These are phyloP conservation scores for Thraustochytrium aureum DNA, from an alignment of 352 stramenopile genomes.

Conservation along the genomic window DNA sequence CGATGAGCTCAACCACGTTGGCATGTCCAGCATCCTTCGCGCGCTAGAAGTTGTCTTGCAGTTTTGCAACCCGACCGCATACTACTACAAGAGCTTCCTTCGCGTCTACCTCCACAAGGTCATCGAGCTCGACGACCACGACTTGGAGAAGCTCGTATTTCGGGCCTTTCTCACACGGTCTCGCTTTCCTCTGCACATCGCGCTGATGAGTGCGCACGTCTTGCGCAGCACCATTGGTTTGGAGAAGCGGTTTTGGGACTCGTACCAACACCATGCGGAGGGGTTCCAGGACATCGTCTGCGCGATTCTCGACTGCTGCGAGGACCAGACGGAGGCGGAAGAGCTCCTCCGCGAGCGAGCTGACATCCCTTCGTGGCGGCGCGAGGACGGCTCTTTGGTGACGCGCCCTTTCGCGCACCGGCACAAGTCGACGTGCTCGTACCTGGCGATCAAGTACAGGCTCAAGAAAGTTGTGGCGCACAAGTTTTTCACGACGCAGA, in stretches of 20 bases:
- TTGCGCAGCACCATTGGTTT: conserved; percentile 31
- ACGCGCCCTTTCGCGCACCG: conserved; percentile 22
- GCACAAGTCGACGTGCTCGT: conserved; percentile 41
- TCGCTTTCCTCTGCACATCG: conserved; percentile 50
- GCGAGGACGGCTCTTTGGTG: conserved; percentile 7
- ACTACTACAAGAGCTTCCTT: conserved; percentile 35
- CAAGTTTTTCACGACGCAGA: conserved; percentile 55
- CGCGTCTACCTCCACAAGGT: conserved; percentile 33
- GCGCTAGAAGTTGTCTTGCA: conserved; percentile 44
- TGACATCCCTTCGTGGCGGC: conserved; percentile 36
- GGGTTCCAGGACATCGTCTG: conserved; percentile 33
- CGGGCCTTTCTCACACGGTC: background rate
- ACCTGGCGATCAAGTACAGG: conserved; percentile 50
- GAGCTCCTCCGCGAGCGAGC: conserved; percentile 48
- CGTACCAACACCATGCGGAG: conserved; percentile 27
- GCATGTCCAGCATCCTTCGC: background rate
- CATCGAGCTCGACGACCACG: conserved; percentile 43
- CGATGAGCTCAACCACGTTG: background rate
- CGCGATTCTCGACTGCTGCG: conserved; percentile 51
- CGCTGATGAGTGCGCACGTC: conserved; percentile 47
- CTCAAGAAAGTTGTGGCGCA: conserved; percentile 49
- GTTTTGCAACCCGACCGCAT: conserved; percentile 48
- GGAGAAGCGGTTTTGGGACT: conserved; percentile 51
- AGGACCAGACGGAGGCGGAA: conserved; percentile 45
- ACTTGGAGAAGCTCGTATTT: conserved; percentile 7